A percentile compares a stretch with the other conserved stretches of the same genome.
phyloP scores from a whole-genome alignment of 352 stramenopile species.

The Pelagophyceae sp. region DNA sequence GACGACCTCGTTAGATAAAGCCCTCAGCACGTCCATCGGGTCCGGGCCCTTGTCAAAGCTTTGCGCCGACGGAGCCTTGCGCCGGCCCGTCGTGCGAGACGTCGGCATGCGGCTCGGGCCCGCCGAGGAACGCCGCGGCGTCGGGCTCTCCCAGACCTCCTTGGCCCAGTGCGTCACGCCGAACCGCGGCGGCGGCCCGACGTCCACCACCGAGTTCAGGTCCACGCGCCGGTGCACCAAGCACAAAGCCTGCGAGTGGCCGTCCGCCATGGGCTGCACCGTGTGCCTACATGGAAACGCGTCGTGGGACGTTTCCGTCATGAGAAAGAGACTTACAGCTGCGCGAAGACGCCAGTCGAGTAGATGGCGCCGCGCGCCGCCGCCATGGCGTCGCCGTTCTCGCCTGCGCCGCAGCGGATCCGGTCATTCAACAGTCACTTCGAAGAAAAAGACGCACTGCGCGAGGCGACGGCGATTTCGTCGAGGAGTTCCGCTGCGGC shows the following conservation, averaged over 20 bases:
- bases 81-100: not conserved
- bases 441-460: not conserved
- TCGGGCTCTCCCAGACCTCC: conserved; percentile 40
- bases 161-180: conserved; percentile 50
- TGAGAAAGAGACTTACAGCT: no score
- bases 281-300: conserved; percentile 3
- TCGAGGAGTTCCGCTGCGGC: not conserved
- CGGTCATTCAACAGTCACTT: not conserved
- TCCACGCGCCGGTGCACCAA: conserved; percentile 58
- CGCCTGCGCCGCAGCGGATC: not conserved
- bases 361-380: not conserved
- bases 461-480: not conserved
- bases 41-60: conserved; percentile 50
- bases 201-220: conserved; percentile 46
- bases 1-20: conserved; percentile 95
- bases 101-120: conserved; percentile 46
- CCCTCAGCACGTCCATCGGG: conserved; percentile 78
- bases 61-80: conserved; percentile 48
- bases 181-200: conserved; percentile 57
- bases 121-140: conserved; percentile 65
- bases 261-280: not conserved
- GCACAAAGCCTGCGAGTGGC: conserved; percentile 33
- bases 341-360: not conserved
- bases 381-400: not conserved
- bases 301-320: no score